Conservation (phyloP, 306 rosid genomes). For the Prunus mongolica region DNA sequence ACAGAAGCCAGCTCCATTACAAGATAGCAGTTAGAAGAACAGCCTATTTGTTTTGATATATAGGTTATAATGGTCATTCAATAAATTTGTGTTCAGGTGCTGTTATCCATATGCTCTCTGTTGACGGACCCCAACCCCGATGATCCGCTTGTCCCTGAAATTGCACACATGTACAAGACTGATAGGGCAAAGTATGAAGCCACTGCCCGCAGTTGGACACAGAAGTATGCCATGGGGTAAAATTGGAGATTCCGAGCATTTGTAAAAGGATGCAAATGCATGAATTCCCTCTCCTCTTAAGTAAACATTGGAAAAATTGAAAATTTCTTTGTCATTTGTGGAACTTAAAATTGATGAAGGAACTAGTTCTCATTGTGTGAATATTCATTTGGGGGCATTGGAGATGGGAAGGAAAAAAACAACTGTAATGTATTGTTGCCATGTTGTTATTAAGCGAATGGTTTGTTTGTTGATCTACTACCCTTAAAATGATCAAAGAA, state of each 20-base stretch:
- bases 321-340: slow-evolving; percentile 29
- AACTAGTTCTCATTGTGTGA: slow-evolving; percentile 46
- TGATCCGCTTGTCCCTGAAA: slow-evolving; percentile 86
- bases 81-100: slow-evolving; percentile 48
- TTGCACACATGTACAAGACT: slow-evolving; percentile 90
- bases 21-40: background rate
- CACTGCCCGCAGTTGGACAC: slow-evolving; percentile 97
- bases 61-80: background rate
- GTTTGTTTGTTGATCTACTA: slow-evolving; percentile 26
- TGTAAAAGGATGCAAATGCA: slow-evolving; percentile 16
- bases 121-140: slow-evolving; percentile 89
- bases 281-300: slow-evolving; percentile 23
- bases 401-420: slow-evolving; percentile 22
- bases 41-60: background rate
- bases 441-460: slow-evolving; percentile 23
- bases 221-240: slow-evolving; percentile 89
- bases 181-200: slow-evolving; percentile 76
- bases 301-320: slow-evolving; percentile 32
- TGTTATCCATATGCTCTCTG: slow-evolving; percentile 78
- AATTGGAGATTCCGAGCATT: slow-evolving; percentile 5
- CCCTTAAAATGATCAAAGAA: slow-evolving; percentile 14
- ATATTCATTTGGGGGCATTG: slow-evolving; percentile 46
- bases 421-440: slow-evolving; percentile 34
- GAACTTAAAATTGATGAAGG: slow-evolving; percentile 36
- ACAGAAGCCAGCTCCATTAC: background rate